Evolutionary conservation across 2,329 filamentous ascomycete species (phyloP), one percentile per base, ranked within the genome.

Genomic region (Calonectria honghensis): DNA sequence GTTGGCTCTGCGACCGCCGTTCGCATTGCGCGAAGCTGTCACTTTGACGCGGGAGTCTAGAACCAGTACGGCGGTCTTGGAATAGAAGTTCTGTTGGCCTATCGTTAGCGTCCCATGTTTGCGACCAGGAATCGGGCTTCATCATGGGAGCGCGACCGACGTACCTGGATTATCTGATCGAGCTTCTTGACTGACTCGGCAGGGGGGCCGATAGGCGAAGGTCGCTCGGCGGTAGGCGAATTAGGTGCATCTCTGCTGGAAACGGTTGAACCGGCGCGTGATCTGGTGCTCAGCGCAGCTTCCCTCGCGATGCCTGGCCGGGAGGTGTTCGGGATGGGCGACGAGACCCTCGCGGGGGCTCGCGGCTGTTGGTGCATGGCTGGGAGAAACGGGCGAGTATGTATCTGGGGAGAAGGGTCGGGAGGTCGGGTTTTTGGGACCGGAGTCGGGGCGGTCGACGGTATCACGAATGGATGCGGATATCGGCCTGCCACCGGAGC

Each of bases 321-420:
- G 76, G 91, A 88, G 81, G 94, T 95, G 74, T 94, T 93, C 83
- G 93, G 91, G 68, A 93, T 93, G 76, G 95, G 93, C 76, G 95
- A 95, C 75, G 93, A 90, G 81, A 92, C 90, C 84, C 93, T 90
- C 78, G 94, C 93, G 78, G 94, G 91, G 76, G 93, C 91, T 81
- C 96, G 93, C 80, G 94, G 93, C 86, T 96, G 95, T 87, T 98
- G 96, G 91, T 98, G 96, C 96, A 98, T 98, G 67, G 64, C 80
- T 76, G 54, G 52, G n/a, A 37, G 39, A 57, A 41, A 51, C 20
- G 35, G n/a, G 39, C 50, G 51, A 51, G 50, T 67, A 59, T 68
- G 63, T 51, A 48, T 70, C 18, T 59, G 41, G 29, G 64, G 45
- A 48, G 70, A 76, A 69, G 68, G 57, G 64, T 72, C 70, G 67